These are phyloP conservation scores for Aspergillus luchuensis DNA, from an alignment of 2,329 filamentous ascomycete species.

Conservation along the genomic window DNA sequence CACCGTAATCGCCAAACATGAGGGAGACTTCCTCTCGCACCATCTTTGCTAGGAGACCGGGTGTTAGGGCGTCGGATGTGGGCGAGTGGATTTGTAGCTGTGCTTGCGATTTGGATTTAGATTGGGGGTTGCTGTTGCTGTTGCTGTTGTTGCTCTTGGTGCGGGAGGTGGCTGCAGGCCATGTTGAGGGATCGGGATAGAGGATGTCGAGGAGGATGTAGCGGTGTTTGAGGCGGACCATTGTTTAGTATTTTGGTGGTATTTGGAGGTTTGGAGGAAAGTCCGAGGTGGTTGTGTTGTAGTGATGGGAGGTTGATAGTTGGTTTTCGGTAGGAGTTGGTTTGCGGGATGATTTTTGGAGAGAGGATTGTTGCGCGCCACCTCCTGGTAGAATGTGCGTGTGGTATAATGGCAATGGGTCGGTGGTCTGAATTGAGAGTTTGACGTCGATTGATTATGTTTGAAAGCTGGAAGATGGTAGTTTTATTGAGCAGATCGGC, in stretches of 20 bases:
- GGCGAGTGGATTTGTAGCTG: constrained; percentile 77
- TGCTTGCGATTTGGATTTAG: constrained; percentile 49
- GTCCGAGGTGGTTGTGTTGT: neutral
- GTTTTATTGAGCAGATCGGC: neutral
- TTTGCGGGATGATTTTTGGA: neutral
- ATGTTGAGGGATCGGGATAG: constrained; percentile 64
- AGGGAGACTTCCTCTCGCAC: constrained; percentile 70
- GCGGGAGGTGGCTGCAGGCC: constrained; percentile 38
- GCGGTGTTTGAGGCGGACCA: constrained; percentile 96
- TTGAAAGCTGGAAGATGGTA: neutral
- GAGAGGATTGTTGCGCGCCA: neutral
- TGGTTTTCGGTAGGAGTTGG: neutral
- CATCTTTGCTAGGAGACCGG: constrained; percentile 65
- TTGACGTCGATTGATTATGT: neutral
- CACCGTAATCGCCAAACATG: constrained; percentile 87
- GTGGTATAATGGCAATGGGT: neutral
- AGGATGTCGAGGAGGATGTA: constrained; percentile 95
- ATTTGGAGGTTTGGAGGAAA: neutral
- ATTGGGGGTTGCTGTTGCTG: constrained; percentile 25
- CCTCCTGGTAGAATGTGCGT: neutral
- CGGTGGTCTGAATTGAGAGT: neutral
- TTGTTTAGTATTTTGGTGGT: constrained; percentile 43
- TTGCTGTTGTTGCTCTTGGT: neutral
- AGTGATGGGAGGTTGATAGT: neutral
- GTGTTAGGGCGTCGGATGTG: constrained; percentile 70